These are phyloP conservation scores for Boechera retrofracta DNA, from an alignment of 345 rosid genomes.

Conservation along the genomic window DNA sequence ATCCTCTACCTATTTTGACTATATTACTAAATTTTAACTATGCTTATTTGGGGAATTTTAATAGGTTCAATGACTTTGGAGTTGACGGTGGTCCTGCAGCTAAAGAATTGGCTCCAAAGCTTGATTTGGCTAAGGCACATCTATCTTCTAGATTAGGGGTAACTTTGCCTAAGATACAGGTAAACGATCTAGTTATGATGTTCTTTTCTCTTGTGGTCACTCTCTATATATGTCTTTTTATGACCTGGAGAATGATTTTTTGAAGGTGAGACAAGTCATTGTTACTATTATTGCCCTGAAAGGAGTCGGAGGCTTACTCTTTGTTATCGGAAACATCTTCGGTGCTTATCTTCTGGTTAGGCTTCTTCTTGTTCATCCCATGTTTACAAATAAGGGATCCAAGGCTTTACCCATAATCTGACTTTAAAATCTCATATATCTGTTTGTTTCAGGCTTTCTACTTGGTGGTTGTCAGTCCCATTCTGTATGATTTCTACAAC, in stretches of 20 bases:
- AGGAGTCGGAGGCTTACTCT: constrained; percentile 81
- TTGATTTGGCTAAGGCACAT: constrained; percentile 58
- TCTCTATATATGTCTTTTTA: neutral
- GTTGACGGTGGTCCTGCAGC: constrained; percentile 91
- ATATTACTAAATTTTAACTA: neutral
- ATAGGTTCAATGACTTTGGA: constrained; percentile 67
- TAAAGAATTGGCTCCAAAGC: constrained; percentile 73
- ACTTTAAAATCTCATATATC: constrained; percentile 2
- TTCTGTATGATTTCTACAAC: constrained; percentile 90
- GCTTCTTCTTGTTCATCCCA: constrained; percentile 32
- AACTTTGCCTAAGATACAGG: constrained; percentile 66
- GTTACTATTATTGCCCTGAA: constrained; percentile 52
- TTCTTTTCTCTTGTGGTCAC: neutral
- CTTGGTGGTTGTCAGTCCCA: constrained; percentile 62
- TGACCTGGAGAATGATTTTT: constrained; percentile 22
- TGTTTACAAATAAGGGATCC: neutral
- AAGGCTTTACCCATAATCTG: neutral
- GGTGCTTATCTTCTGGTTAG: constrained; percentile 88
- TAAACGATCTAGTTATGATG: constrained; percentile 36
- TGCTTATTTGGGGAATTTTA: neutral
- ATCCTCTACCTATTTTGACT: neutral
- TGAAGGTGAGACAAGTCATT: constrained; percentile 63
- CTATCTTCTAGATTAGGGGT: constrained; percentile 60
- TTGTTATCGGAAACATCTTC: constrained; percentile 69
- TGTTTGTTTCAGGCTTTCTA: constrained; percentile 60